A percentile compares a stretch with the other conserved stretches of the same genome.
These are phyloP conservation scores for Gossypium laxum DNA, from an alignment of 441 rosid genomes.

Conservation along the genomic window DNA sequence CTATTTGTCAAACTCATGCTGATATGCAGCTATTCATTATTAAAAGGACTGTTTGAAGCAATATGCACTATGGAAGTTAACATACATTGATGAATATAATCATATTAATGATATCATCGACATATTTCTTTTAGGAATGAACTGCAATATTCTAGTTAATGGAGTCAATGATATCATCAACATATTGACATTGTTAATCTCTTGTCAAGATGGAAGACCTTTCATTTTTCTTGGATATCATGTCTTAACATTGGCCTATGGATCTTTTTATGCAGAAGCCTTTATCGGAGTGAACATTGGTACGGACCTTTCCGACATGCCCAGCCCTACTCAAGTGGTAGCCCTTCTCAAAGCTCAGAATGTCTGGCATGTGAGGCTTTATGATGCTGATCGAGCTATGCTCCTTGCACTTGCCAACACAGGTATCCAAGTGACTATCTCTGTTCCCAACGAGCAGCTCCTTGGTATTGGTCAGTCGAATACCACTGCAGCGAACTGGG, in stretches of 20 bases:
- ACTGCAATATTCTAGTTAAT: neutral
- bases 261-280: conserved; percentile 42
- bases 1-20: neutral
- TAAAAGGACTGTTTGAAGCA: neutral
- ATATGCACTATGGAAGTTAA: neutral
- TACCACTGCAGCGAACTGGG: conserved; percentile 95
- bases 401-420: conserved; percentile 76
- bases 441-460: conserved; percentile 79
- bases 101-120: neutral
- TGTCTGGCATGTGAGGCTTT: conserved; percentile 64
- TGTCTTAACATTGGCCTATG: neutral
- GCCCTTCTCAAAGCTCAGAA: conserved; percentile 76
- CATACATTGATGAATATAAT: neutral
- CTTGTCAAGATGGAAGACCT: conserved; percentile 2
- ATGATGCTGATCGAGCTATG: conserved; percentile 68
- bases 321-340: conserved; percentile 70
- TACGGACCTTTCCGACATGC: conserved; percentile 72
- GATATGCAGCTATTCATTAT: neutral
- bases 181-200: conserved; percentile 1
- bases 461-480: conserved; percentile 92
- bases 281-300: conserved; percentile 84
- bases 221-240: neutral
- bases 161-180: neutral
- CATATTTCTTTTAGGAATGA: neutral
- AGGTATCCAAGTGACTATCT: conserved; percentile 60